Base-by-base conservation (phyloP, 129 eudicot species). In the Flaveria ramosissima region DNA sequence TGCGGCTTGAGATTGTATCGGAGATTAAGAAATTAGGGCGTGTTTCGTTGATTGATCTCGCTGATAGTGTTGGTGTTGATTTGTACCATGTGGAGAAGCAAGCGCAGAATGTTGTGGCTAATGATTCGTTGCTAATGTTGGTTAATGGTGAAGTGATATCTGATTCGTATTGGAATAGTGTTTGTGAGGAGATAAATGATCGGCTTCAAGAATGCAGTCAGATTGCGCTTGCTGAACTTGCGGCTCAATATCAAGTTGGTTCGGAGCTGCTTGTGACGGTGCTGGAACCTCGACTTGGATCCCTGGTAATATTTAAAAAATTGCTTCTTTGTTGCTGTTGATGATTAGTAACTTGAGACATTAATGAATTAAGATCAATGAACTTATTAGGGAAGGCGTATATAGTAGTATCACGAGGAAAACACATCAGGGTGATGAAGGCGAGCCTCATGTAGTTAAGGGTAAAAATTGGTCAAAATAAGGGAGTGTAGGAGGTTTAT, bases 131-230 rank as follows among this genome's bases (percentile, higher is more conserved):
- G 52, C 83, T 95, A 32, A 86, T 86, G 96, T 52, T 95, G 45
- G 85, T 91, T 46, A 90, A 95, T 80, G 99, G 99, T 23, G 99
- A 95, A 65, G 86, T 95, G 2, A 86, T 95, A 68, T 86, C 97
- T 15, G 87, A 77, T 82, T 83, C 81, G 67, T 95, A 91, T 74
- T 95, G 99, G 99, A 89, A 91, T 72, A 80, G 71, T 43, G 87
- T 86, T n/a, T 87, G 92, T 52, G 99, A 95, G 47, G 99, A 95
- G 73, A 84, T 95, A 39, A 89, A 95, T 32, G 97, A 95, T 80
- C 84, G 97, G 71, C 88, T 95, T 43, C 99, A 95, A 23, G 99
- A 95, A 83, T 89, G 97, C 79, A 95, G 97, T 82, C 99, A 95
- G 79, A 91, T 95, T 84, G 91, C 90, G 9, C 78, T 95, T 75